Conservation (phyloP, 106 monocot genomes). For the Acanthochlamys bracteata region DNA sequence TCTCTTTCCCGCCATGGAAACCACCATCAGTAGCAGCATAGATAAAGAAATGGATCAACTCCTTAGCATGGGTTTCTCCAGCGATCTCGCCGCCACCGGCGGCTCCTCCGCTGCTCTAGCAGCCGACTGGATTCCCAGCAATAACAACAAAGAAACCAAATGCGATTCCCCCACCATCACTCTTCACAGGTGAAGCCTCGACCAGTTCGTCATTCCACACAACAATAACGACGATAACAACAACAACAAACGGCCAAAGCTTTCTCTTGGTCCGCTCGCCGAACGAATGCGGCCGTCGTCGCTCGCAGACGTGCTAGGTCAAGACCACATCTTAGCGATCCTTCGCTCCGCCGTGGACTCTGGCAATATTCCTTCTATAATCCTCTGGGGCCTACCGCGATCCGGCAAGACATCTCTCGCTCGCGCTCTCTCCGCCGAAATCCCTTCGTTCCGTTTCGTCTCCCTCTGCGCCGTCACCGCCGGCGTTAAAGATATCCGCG, state of each 20-base stretch:
- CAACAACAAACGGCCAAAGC: slow-evolving; percentile 7
- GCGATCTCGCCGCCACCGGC: slow-evolving; percentile 50
- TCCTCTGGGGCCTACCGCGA: slow-evolving; percentile 82
- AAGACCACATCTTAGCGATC: slow-evolving; percentile 62
- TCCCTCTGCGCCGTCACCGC: slow-evolving; percentile 68
- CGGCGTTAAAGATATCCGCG: slow-evolving; percentile 50
- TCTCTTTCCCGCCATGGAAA: not conserved
- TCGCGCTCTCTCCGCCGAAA: slow-evolving; percentile 39
- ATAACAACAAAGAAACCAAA: slow-evolving; percentile 1
- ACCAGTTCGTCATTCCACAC: not conserved
- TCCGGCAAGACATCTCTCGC: slow-evolving; percentile 75
- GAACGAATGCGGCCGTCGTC: slow-evolving; percentile 64
- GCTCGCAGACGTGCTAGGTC: slow-evolving; percentile 46
- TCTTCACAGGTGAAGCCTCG: not conserved
- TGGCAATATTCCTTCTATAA: slow-evolving; percentile 36
- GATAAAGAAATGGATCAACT: slow-evolving; percentile 45
- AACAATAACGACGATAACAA: not conserved
- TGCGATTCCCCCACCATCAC: slow-evolving; percentile 1
- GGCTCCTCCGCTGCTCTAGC: slow-evolving; percentile 33
- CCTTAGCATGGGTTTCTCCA: slow-evolving; percentile 70
- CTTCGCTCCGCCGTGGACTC: slow-evolving; percentile 25
- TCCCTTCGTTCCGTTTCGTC: slow-evolving; percentile 35
- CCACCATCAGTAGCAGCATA: not conserved
- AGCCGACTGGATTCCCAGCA: slow-evolving; percentile 71
- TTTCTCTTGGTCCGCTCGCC: slow-evolving; percentile 30